Evolutionary conservation across 2,329 filamentous ascomycete genomes (phyloP).

Genomic region (Botrytis fragariae): DNA sequence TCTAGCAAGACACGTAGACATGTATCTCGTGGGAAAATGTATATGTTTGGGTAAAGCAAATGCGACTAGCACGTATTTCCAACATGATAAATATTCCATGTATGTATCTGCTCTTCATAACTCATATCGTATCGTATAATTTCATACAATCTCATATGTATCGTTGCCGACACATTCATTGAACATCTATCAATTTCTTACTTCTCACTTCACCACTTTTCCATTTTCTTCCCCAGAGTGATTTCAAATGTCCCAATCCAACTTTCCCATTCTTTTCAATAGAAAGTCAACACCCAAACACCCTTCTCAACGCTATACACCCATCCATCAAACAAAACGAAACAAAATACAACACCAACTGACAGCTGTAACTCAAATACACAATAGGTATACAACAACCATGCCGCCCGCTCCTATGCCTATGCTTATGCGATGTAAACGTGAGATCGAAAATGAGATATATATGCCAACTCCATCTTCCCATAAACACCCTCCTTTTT

Average conservation of each 20-base stretch:
- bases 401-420: background rate
- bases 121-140: background rate
- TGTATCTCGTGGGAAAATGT: background rate
- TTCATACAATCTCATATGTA: background rate
- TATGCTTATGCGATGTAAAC: background rate
- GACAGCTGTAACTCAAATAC: background rate
- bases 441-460: background rate
- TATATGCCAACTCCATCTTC: background rate
- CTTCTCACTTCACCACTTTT: background rate
- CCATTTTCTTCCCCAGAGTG: background rate
- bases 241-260: background rate
- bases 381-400: constrained; percentile 1
- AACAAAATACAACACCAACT: background rate
- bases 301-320: background rate
- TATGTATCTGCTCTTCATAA: background rate
- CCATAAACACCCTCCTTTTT: background rate
- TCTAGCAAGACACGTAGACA: background rate
- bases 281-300: background rate
- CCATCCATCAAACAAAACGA: background rate
- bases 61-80: background rate
- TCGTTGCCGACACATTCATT: background rate
- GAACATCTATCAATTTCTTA: background rate
- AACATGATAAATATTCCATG: background rate
- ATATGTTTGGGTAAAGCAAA: background rate
- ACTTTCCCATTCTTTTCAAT: background rate